Percentiles rank a stretch among this genome's conserved stretches.
These are phyloP conservation scores for Plasmodium inui DNA, from an alignment of 169 alveolate genomes.

Conservation along the genomic window DNA sequence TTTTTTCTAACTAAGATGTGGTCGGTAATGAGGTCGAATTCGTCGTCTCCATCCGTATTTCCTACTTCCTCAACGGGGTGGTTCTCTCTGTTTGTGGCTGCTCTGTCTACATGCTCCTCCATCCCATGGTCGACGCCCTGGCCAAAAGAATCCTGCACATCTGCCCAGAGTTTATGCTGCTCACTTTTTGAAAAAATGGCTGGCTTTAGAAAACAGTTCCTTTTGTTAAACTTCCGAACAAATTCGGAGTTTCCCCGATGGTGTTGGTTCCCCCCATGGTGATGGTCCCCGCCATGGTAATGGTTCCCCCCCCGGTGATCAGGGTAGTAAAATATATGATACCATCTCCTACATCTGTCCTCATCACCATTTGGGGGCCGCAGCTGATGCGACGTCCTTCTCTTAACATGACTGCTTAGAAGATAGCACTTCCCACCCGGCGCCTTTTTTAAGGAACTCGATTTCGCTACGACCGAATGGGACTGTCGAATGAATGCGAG, in stretches of 20 bases:
- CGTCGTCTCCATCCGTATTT: not conserved
- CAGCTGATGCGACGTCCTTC: not conserved
- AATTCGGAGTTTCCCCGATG: not conserved
- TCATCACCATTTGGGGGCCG: not conserved
- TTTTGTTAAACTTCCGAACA: slow-evolving; percentile 29
- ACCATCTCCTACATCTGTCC: not conserved
- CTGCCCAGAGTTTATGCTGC: not conserved
- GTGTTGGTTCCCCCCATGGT: not conserved
- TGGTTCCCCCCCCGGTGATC: not conserved
- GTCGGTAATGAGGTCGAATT: slow-evolving; percentile 47
- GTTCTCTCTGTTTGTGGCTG: not conserved
- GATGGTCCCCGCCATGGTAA: too few species aligned
- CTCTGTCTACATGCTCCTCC: not conserved
- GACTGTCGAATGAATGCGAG: not conserved
- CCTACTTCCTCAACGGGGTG: not conserved
- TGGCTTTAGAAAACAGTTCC: slow-evolving; percentile 21
- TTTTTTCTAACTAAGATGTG: slow-evolving; percentile 23
- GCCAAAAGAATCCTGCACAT: not conserved
- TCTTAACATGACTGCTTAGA: not conserved
- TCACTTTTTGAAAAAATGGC: not conserved
- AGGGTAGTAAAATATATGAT: not conserved
- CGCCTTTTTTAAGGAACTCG: not conserved
- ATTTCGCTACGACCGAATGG: not conserved
- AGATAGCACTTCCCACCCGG: not conserved
- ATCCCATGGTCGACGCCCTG: not conserved